Evolutionary conservation across 2,329 filamentous ascomycete species (phyloP).

Genomic region (Neopestalotiopsis sp.): DNA sequence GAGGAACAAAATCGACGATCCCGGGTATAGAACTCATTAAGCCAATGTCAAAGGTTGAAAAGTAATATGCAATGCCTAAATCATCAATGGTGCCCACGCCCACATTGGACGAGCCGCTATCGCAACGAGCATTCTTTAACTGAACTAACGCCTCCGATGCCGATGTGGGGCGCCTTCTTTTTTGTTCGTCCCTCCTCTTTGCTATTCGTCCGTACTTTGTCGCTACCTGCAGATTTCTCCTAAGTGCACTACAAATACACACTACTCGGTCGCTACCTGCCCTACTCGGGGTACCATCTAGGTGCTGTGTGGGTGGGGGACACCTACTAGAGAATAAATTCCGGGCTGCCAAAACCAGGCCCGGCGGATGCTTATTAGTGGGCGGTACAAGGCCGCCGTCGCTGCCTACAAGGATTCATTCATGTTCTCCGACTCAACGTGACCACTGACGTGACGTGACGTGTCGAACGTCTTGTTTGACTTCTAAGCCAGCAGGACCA

Average conservation of each 20-base stretch:
- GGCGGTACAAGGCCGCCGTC: too few species aligned
- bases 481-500: neutral
- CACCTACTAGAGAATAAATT: too few species aligned
- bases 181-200: neutral
- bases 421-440: neutral
- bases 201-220: too few species aligned
- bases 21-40: neutral
- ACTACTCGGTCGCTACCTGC: too few species aligned
- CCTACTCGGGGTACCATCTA: too few species aligned
- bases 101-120: conserved; percentile 9
- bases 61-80: neutral
- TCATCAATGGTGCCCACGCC: neutral
- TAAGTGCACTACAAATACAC: too few species aligned
- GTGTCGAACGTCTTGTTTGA: neutral
- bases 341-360: too few species aligned
- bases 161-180: conserved; percentile 14
- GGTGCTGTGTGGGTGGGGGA: too few species aligned
- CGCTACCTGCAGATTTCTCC: too few species aligned
- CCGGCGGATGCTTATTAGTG: too few species aligned
- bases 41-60: neutral
- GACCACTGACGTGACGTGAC: conserved; percentile 11
- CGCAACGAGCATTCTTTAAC: neutral
- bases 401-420: too few species aligned
- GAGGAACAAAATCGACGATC: neutral
- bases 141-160: conserved; percentile 13